Evolutionary conservation across 2,329 filamentous ascomycete species (phyloP).

Genomic region (Ramularia collo-cygni): DNA sequence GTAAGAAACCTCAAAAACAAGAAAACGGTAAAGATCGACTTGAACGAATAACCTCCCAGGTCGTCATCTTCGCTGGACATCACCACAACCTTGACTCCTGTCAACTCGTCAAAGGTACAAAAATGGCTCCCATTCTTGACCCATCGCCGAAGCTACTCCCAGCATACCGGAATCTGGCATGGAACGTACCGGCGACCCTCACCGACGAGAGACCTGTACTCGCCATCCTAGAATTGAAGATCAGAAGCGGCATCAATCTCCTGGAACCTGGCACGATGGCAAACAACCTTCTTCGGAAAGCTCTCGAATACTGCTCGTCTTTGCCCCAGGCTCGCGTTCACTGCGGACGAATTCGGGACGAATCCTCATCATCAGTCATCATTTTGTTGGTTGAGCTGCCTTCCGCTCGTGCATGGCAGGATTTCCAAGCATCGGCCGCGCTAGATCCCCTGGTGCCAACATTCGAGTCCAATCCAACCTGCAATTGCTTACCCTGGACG

Average conservation of each 20-base stretch:
- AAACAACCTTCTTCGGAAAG: constrained; percentile 2
- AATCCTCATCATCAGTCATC: not conserved
- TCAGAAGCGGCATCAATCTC: constrained; percentile 3
- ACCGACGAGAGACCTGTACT: constrained; percentile 1
- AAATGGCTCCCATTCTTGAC: not conserved
- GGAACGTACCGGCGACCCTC: constrained; percentile 2
- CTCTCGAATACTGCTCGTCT: constrained; percentile 4
- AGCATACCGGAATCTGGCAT: constrained; percentile 1
- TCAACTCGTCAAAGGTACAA: not conserved
- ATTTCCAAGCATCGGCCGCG: no score
- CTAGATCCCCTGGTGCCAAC: no score
- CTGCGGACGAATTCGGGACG: constrained; percentile 1
- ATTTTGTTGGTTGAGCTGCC: not conserved
- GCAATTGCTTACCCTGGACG: no score
- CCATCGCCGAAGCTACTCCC: constrained; percentile 1
- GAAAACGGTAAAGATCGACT: no score
- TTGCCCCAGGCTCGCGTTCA: constrained; percentile 2
- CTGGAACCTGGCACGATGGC: not conserved
- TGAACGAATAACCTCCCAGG: no score
- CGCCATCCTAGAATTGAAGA: constrained; percentile 2
- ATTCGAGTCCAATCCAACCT: no score
- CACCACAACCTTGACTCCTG: no score
- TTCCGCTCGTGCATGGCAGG: no score
- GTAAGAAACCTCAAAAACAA: no score
- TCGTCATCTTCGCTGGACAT: no score